Evolutionary conservation across 192 early-diverging fungal species (phyloP).

Genomic region (Podila horticola): DNA sequence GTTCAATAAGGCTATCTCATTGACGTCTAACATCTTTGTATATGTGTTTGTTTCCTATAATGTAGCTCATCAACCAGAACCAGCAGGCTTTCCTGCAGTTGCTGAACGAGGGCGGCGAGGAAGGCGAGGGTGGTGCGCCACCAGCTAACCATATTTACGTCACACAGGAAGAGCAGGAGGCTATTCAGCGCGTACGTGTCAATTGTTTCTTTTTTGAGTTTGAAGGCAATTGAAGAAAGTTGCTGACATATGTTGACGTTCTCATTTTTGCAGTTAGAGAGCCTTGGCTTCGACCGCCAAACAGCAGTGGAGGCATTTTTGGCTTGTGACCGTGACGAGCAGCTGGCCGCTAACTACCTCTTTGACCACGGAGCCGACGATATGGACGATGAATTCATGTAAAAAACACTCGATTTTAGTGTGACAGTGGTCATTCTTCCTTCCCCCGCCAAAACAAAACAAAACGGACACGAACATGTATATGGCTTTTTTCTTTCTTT

Average conservation of each 20-base stretch:
- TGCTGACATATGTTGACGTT: conserved; percentile 1
- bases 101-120: conserved; percentile 73
- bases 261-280: conserved; percentile 68
- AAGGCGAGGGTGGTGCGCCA: conserved; percentile 57
- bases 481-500: too few species aligned
- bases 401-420: neutral
- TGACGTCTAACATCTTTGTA: neutral
- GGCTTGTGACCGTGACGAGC: conserved; percentile 98
- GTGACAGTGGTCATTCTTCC: too few species aligned
- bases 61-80: conserved; percentile 75
- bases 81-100: conserved; percentile 83
- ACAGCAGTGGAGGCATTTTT: conserved; percentile 93
- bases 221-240: neutral
- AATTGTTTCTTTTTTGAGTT: neutral
- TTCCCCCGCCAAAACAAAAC: too few species aligned
- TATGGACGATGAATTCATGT: conserved; percentile 32
- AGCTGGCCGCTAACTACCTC: conserved; percentile 95
- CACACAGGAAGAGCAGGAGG: conserved; percentile 89
- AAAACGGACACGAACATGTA: too few species aligned
- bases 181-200: conserved; percentile 82
- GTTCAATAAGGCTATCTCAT: too few species aligned
- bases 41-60: neutral
- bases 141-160: conserved; percentile 78
- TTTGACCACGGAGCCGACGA: conserved; percentile 84
- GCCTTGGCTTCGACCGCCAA: conserved; percentile 86